Evolutionary conservation across 441 rosid genomes (phyloP), one percentile per base, ranked within the genome.

Genomic region (Euphorbia celastroides): DNA sequence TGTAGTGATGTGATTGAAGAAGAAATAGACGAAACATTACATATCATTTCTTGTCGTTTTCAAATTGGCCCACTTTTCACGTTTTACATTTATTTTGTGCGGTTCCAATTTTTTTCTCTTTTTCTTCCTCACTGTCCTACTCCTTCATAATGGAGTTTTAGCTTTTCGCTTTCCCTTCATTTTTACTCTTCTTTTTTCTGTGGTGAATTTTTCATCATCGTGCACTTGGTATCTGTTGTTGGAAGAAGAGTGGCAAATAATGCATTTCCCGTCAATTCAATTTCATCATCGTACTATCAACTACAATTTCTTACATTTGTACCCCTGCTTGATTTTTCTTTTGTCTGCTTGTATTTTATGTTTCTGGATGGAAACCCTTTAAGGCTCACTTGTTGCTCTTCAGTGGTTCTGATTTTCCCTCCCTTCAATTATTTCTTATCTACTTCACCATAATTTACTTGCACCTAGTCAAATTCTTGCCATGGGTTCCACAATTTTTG

Each of bases 401-500:
- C 3, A n/a, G 62, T 41, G 62, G 62, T 27, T 66, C 20, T 36
- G 22, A 44, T 66, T 66, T 56, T 66, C 25, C 38, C 26, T 17
- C 16, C 38, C 25, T 65, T 65, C 27, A 6, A 22, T 36, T 65
- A 13, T 5, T 46, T 27, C 17, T 62, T 16, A 3, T 58, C 7
- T 58, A 28, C 17, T 16, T 3, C 10, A 31, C 46, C 42, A 41
- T 3, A 16, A 34, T 22, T 16, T 42, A 26, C 48, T 17, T 13
- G 32, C 17, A 44, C 23, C 14, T 27, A 28, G 2, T 12, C 48
- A 52, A 17, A 42, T 41, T n/a, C n/a, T n/a, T 32, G 38, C 42
- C 20, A 55, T 57, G 54, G 62, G 62, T 57, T 66, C 62, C 56
- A 67, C 63, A 26, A 5, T 9, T 56, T 66, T 56, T 56, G 70